Percentiles rank a stretch among this genome's conserved stretches.
Evolutionary conservation across 305 asterid species (phyloP).

Genomic region (Plantago coronopus): DNA sequence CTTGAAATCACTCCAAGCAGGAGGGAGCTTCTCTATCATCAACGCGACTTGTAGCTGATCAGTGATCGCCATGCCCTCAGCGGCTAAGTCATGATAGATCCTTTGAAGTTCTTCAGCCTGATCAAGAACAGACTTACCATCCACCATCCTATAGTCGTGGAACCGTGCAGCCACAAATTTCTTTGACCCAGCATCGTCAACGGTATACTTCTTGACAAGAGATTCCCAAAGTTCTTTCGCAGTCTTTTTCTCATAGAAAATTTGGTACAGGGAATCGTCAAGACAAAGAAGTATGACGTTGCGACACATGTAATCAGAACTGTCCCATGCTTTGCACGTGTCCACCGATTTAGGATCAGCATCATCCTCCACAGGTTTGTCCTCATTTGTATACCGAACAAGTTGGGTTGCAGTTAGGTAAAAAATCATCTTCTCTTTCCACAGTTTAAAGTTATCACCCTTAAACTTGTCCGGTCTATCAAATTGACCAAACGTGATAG

Average conservation of each 20-base stretch:
- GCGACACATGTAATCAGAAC: constrained; percentile 2
- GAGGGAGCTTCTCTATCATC: not conserved
- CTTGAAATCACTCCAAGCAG: not conserved
- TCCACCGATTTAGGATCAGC: not conserved
- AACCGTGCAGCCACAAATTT: not conserved
- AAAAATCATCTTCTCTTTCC: too few relatives aligned
- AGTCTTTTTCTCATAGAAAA: not conserved
- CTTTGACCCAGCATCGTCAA: not conserved
- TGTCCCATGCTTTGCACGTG: not conserved
- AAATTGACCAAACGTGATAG: too few relatives aligned
- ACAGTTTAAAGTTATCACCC: too few relatives aligned
- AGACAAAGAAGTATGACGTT: not conserved
- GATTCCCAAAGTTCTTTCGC: not conserved
- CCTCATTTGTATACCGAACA: too few relatives aligned
- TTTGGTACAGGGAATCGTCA: not conserved
- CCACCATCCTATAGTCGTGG: not conserved
- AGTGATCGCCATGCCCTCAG: constrained; percentile 1
- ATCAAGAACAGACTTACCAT: not conserved
- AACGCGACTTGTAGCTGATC: not conserved
- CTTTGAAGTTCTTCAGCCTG: not conserved
- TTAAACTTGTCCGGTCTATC: too few relatives aligned
- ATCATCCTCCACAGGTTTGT: too few relatives aligned
- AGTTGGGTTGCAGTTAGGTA: too few relatives aligned
- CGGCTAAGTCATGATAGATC: not conserved
- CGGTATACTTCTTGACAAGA: not conserved